Evolutionary conservation across 805 yeast species (phyloP), one percentile per base, ranked within the genome.

Genomic region (Lipomyces spencermartinsiae): DNA sequence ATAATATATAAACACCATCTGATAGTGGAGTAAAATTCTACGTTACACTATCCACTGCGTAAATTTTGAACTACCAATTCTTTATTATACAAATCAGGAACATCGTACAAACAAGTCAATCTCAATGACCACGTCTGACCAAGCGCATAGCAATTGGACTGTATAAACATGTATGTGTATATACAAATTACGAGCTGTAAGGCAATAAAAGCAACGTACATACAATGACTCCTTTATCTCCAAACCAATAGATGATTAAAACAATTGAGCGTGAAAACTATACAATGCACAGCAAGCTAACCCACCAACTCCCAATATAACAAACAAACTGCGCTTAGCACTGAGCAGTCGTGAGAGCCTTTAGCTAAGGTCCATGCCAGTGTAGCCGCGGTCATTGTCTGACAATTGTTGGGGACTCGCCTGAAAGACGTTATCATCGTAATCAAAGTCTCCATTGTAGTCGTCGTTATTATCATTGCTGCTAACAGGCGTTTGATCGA

Each of bases 351-450:
- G n/a, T 43, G 49, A 43, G 43, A 37, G 14, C 22, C 49, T 43
- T 56, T 57, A 67, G 59, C 60, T 64, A 19, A 65, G 39, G 25
- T 68, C 71, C 71, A 68, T 68, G n/a, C 63, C 59, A 33, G 51
- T 33, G 49, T 35, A 64, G 29, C 58, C 57, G 33, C 63, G 54
- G 25, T 54, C 64, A 29, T 46, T 61, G 34, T 65, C 67, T 16
- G 62, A 22, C 56, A 66, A 22, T 29, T 51, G 58, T 46, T 64
- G 63, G 14, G 70, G 71, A 49, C 69, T 64, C 22, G 72, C 43
- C 25, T 61, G 65, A 39, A 69, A 69, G n/a, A 69, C 68, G 39
- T 19, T 61, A 12, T 68, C 72, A 54, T 64, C 72, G 59, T 69
- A 69, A 2, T 69, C 72, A 35, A 69, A 69, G 39, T 63, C 72